phyloP scores from a whole-genome alignment of 768 basidiomycete genomes.

The Russula dissimulans region DNA sequence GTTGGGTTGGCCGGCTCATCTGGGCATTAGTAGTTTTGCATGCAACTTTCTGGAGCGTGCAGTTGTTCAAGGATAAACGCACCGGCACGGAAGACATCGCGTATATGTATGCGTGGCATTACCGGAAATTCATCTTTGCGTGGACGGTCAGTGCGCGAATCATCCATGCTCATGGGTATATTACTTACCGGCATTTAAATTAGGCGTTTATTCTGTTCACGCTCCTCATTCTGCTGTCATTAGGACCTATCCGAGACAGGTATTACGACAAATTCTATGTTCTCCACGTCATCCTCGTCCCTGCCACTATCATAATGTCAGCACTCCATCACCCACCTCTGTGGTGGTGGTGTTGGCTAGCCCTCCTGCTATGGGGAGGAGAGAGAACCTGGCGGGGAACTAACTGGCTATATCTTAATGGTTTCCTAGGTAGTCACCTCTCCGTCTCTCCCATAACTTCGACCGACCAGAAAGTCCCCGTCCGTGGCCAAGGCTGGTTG shows the following conservation, averaged over 20 bases:
- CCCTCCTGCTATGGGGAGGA: conserved; percentile 51
- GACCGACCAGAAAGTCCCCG: background rate
- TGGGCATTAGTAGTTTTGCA: conserved; percentile 57
- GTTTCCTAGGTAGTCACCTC: conserved; percentile 31
- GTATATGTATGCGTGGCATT: conserved; percentile 46
- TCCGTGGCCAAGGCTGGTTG: background rate
- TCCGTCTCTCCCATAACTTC: background rate
- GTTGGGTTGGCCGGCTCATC: conserved; percentile 60
- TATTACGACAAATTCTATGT: conserved; percentile 61
- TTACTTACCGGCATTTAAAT: background rate
- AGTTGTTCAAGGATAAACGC: conserved; percentile 46
- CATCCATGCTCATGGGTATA: background rate
- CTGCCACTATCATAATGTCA: conserved; percentile 49
- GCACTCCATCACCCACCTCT: conserved; percentile 61
- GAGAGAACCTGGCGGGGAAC: conserved; percentile 51
- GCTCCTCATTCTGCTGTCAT: conserved; percentile 41
- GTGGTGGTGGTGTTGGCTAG: conserved; percentile 59
- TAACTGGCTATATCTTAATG: conserved; percentile 54
- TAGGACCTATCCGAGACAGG: conserved; percentile 39
- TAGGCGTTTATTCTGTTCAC: conserved; percentile 52
- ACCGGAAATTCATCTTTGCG: conserved; percentile 54
- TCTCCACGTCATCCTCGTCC: conserved; percentile 52
- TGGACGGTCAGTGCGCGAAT: conserved; percentile 37
- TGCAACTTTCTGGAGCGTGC: conserved; percentile 59
- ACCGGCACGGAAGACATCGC: conserved; percentile 33